These are phyloP conservation scores for Pyrenophora graminea DNA, from an alignment of 2,329 filamentous ascomycete genomes.

Conservation along the genomic window DNA sequence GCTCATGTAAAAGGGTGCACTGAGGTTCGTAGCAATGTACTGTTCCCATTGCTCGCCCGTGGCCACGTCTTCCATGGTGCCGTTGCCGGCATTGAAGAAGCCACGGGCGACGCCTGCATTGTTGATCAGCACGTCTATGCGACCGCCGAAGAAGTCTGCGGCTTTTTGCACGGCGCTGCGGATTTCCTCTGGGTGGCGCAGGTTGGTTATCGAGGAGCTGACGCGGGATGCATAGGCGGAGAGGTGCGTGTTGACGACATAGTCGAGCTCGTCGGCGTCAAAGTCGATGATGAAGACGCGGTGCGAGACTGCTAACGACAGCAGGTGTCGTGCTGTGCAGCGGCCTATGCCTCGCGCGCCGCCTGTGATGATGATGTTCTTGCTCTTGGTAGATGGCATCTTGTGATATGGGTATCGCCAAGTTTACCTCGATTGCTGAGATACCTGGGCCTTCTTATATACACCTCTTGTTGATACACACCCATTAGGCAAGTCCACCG, in stretches of 20 bases:
- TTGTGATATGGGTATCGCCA: neutral
- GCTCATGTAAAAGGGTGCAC: constrained; percentile 28
- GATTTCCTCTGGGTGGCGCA: constrained; percentile 38
- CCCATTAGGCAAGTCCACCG: neutral
- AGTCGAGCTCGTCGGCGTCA: constrained; percentile 46
- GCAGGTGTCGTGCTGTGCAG: constrained; percentile 49
- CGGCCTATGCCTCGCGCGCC: constrained; percentile 53
- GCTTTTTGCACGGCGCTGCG: constrained; percentile 41
- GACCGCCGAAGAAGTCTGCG: constrained; percentile 45
- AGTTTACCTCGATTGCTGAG: neutral
- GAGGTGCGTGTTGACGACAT: constrained; percentile 35
- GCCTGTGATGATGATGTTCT: constrained; percentile 46
- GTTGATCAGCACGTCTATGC: constrained; percentile 38
- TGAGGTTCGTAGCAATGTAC: constrained; percentile 29
- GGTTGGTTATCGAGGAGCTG: constrained; percentile 41
- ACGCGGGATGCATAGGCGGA: constrained; percentile 34
- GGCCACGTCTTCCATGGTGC: constrained; percentile 29
- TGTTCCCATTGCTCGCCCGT: constrained; percentile 31
- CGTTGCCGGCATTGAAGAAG: constrained; percentile 30
- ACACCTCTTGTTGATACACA: neutral
- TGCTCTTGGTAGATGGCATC: constrained; percentile 26
- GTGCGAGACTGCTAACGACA: constrained; percentile 42
- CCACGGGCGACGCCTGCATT: constrained; percentile 34
- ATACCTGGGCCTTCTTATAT: neutral
- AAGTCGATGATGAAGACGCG: constrained; percentile 52